Base-by-base conservation (phyloP, 179 eudicot genomes). In the Vitellaria paradoxa region DNA sequence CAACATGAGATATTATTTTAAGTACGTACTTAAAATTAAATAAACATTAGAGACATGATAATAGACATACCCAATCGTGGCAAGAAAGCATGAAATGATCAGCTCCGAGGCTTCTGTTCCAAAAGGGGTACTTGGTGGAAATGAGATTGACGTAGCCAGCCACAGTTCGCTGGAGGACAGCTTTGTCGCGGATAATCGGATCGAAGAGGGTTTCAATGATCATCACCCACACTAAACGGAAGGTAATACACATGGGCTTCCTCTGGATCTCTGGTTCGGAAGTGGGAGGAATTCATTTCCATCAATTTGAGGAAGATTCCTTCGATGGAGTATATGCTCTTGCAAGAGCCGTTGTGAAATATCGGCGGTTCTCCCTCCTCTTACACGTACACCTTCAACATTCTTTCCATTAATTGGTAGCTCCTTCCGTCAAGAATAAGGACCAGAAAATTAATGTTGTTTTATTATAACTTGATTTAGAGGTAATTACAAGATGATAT, bases 41-140 rank as follows among this genome's bases (percentile, higher is more conserved):
- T 30, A 30, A 30, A 30, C 37, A 30, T 30, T 30, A 30, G 2
- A 30, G n/a, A n/a, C n/a, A n/a, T n/a, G n/a, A n/a, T n/a, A n/a
- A 21, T 30, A 30, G 37, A 15, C 66, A 1, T 74, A 88, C 88
- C 91, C 91, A 88, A 76, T 88, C 91, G 64, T 88, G 91, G 80
- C 91, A 88, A 3, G 88, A 79, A 23, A 86, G 85, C 91, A 88
- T 88, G 85, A 88, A 88, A 66, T 88, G 91, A 76, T 88, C 87
- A 3, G 88, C 87, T 15, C 91, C 91, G 11, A 77, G 77, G 78
- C 89, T 86, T 59, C 87, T 26, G 71, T 88, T 88, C 91, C 91
- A 88, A 8, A 76, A 88, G 0, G 89, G 85, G 56, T 88, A 86
- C 80, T 78, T 88, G 6, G 75, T 14, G 11, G 89, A 84, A 10